A percentile compares a stretch with the other conserved stretches of the same genome.
Evolutionary conservation across 352 stramenopile genomes (phyloP).

Genomic region (Phytophthora citrophthora): DNA sequence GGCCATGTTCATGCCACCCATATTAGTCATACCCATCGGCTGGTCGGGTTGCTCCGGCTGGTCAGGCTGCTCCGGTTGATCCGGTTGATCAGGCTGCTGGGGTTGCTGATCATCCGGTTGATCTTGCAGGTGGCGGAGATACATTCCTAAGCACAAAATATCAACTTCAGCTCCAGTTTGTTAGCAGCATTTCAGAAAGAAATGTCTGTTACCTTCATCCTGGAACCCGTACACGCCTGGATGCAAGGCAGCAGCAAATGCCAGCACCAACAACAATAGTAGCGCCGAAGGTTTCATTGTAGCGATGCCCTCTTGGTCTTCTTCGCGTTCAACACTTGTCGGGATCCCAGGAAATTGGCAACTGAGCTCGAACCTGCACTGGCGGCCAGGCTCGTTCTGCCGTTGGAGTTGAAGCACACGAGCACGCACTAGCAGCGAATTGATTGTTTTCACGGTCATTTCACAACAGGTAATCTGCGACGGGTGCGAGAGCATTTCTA

Average conservation of each 20-base stretch:
- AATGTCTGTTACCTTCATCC: slow-evolving; percentile 4
- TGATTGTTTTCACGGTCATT: background rate
- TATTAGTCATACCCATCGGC: background rate
- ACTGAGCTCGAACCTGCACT: slow-evolving; percentile 14
- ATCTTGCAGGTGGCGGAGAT: slow-evolving; percentile 24
- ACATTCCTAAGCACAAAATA: slow-evolving; percentile 1
- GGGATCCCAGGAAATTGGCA: slow-evolving; percentile 12
- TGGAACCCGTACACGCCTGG: background rate
- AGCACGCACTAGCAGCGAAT: background rate
- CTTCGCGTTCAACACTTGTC: background rate
- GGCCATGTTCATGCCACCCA: background rate
- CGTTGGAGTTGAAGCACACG: background rate
- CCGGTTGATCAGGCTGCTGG: slow-evolving; percentile 7
- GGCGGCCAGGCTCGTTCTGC: background rate
- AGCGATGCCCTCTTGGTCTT: background rate
- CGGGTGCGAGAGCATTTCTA: background rate
- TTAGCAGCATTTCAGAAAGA: background rate
- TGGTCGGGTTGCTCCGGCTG: background rate
- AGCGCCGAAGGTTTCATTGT: slow-evolving; percentile 25
- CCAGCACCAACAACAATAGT: slow-evolving; percentile 21
- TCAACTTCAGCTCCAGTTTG: background rate
- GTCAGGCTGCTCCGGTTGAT: slow-evolving; percentile 3
- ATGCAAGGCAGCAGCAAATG: slow-evolving; percentile 1
- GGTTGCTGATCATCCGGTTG: slow-evolving; percentile 12
- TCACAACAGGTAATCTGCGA: slow-evolving; percentile 1